Percentiles rank a stretch among this genome's conserved stretches.
phyloP scores from a whole-genome alignment of 2,329 filamentous ascomycete species.

The Clonostachys sp. region DNA sequence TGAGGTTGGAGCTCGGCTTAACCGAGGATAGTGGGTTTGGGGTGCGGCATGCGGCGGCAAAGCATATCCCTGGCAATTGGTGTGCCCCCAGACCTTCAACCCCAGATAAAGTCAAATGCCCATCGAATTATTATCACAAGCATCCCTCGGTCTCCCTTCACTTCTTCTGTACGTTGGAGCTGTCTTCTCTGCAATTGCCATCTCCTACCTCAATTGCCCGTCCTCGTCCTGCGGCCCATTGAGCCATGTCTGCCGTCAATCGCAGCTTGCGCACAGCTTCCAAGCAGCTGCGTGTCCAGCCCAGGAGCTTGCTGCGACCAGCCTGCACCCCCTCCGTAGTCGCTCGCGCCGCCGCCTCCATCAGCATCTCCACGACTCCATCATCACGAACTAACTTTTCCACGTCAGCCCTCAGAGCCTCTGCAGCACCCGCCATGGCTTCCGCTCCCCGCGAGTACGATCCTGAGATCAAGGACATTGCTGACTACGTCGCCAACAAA shows the following conservation, averaged over 20 bases:
- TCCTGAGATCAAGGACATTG: conserved; percentile 92
- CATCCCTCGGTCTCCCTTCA: no score
- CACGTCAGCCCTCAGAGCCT: conserved; percentile 41
- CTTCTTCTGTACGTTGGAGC: neutral
- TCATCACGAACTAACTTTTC: conserved; percentile 34
- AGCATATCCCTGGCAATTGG: conserved; percentile 1
- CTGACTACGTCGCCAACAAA: conserved; percentile 89
- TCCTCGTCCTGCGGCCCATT: conserved; percentile 7
- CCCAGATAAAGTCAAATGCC: no score
- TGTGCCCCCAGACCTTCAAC: no score
- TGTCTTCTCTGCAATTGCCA: neutral
- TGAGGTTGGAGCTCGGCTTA: neutral
- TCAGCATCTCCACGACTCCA: conserved; percentile 22
- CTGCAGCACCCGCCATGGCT: conserved; percentile 45
- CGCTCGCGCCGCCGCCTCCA: conserved; percentile 20
- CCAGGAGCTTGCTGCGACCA: conserved; percentile 24
- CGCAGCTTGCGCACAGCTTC: conserved; percentile 50
- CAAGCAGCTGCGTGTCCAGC: conserved; percentile 45
- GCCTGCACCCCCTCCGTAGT: conserved; percentile 23
- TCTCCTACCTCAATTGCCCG: neutral
- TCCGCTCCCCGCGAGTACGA: conserved; percentile 65
- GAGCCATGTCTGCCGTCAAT: conserved; percentile 47
- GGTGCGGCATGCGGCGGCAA: conserved; percentile 7
- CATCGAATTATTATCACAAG: no score
- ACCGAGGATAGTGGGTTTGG: conserved; percentile 2